phyloP scores from a whole-genome alignment of 495 filamentous ascomycete species.

The Astrothelium subdiscretum region DNA sequence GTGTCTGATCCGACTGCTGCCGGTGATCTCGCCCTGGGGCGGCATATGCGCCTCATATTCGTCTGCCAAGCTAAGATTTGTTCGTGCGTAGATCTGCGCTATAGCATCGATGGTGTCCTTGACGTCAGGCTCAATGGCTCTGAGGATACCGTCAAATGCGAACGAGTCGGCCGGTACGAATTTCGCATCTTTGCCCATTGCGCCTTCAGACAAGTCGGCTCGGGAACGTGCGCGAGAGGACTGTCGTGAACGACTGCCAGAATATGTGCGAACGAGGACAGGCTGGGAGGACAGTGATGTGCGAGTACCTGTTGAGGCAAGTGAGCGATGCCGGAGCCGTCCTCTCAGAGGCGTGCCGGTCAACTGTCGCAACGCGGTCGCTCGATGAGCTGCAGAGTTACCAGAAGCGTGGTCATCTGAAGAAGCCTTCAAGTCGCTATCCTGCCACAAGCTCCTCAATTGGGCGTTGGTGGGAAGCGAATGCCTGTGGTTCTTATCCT shows the following conservation, averaged over 20 bases:
- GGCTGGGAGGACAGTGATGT: constrained; percentile 13
- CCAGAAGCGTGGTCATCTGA: not conserved
- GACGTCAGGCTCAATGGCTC: constrained; percentile 48
- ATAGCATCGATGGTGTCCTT: constrained; percentile 46
- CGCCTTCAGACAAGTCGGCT: not conserved
- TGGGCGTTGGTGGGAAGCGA: not conserved
- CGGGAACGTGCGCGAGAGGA: constrained; percentile 13
- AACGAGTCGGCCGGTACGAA: constrained; percentile 43
- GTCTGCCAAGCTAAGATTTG: constrained; percentile 49
- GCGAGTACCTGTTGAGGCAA: not conserved
- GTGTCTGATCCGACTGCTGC: not conserved
- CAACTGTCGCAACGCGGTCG: not conserved
- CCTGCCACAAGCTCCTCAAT: not conserved
- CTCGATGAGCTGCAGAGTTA: not conserved
- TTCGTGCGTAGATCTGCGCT: constrained; percentile 52
- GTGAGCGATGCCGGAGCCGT: not conserved
- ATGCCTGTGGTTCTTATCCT: not conserved
- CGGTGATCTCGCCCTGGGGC: constrained; percentile 44
- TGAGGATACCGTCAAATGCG: constrained; percentile 48
- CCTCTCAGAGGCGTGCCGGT: not conserved
- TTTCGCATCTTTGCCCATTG: constrained; percentile 8
- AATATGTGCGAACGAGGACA: constrained; percentile 26
- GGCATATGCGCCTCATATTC: constrained; percentile 54
- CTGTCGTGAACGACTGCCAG: constrained; percentile 15
- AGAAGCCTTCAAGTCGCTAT: not conserved